A percentile compares a stretch with the other conserved stretches of the same genome.
These are phyloP conservation scores for Fraxinus angustifolia DNA, from an alignment of 305 asterid species.

Conservation along the genomic window DNA sequence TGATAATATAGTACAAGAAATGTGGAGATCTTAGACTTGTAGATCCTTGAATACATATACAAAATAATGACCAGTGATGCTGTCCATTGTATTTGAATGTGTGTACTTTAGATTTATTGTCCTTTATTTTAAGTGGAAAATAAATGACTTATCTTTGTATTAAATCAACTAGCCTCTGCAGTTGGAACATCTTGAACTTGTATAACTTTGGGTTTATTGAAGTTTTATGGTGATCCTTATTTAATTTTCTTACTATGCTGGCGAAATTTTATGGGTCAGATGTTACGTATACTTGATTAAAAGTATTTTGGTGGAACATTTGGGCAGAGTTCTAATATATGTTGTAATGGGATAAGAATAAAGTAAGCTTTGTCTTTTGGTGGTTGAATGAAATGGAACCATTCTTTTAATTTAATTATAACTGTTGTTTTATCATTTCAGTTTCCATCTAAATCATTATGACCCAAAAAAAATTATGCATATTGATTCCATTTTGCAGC, in stretches of 20 bases:
- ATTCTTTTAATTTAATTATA: background rate
- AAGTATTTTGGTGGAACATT: background rate
- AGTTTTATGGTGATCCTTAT: background rate
- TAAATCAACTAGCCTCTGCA: background rate
- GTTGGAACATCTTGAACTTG: background rate
- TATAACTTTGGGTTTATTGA: background rate
- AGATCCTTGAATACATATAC: background rate
- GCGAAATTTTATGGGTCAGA: background rate
- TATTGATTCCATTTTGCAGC: background rate
- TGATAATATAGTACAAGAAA: background rate
- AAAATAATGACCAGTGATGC: background rate
- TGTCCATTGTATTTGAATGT: background rate
- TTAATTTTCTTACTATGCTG: background rate
- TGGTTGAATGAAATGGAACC: background rate
- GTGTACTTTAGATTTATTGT: background rate
- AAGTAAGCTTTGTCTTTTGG: background rate
- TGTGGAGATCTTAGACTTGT: background rate
- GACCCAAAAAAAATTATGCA: background rate
- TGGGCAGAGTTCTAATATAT: background rate
- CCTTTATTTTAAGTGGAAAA: background rate
- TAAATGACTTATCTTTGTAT: background rate
- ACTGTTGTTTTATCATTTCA: background rate
- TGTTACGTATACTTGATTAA: background rate
- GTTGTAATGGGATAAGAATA: background rate
- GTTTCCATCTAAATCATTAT: background rate